Percentiles rank a stretch among this genome's conserved stretches.
Conservation (phyloP, 371 early-diverging fungal genomes). For the Mycotypha africana region DNA sequence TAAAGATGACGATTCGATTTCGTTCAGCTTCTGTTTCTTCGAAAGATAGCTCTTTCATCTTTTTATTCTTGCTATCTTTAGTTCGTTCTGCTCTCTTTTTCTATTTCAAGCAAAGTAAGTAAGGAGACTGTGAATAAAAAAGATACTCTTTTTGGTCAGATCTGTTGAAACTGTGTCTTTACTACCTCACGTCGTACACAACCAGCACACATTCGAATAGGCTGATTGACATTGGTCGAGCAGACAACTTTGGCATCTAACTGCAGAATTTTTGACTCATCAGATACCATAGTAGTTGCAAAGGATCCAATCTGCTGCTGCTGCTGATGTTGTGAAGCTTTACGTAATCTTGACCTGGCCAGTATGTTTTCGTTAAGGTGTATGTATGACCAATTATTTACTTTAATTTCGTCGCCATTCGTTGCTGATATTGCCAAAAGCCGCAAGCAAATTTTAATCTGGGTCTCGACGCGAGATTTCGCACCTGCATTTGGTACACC, state of each 20-base stretch:
- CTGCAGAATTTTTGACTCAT: constrained; percentile 38
- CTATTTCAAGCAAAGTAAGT: not conserved
- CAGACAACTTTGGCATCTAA: constrained; percentile 79
- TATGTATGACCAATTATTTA: constrained; percentile 73
- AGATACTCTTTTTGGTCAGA: no score
- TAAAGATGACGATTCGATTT: constrained; percentile 70
- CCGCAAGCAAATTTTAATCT: constrained; percentile 82
- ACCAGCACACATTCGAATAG: constrained; percentile 72
- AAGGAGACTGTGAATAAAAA: not conserved
- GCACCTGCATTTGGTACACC: constrained; percentile 76
- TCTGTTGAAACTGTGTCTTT: no score
- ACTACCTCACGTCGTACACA: constrained; percentile 82
- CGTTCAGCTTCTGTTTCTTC: constrained; percentile 28
- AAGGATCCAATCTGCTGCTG: no score
- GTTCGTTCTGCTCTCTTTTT: constrained; percentile 44
- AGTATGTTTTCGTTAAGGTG: constrained; percentile 74
- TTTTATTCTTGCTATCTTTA: constrained; percentile 11
- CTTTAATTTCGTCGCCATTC: constrained; percentile 60
- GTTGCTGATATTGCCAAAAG: constrained; percentile 47
- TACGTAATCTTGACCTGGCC: constrained; percentile 37
- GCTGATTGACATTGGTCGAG: constrained; percentile 70
- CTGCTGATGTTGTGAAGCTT: constrained; percentile 10
- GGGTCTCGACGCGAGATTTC: constrained; percentile 89
- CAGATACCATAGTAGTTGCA: constrained; percentile 13
- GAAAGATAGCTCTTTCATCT: not conserved